These are phyloP conservation scores for Ceratobasidium sp. DNA, from an alignment of 1,284 basidiomycete species.

Conservation along the genomic window DNA sequence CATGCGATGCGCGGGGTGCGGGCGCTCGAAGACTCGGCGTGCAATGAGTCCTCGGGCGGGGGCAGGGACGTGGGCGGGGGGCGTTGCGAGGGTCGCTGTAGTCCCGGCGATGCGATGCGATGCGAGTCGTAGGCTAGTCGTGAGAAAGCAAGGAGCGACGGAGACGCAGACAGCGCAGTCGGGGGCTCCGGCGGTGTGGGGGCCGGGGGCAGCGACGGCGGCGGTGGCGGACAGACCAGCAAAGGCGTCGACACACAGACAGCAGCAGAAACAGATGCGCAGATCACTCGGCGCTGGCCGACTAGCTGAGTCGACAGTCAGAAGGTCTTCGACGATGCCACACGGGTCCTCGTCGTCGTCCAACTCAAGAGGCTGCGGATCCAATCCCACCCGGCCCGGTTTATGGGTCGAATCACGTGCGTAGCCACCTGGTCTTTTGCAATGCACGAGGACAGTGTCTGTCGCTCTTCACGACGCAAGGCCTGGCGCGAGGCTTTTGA, in stretches of 20 bases:
- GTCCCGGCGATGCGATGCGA: not conserved
- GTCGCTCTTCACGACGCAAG: not conserved
- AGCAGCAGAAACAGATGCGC: constrained; percentile 26
- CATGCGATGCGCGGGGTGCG: constrained; percentile 3
- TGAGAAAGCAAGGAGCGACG: constrained; percentile 26
- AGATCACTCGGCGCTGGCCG: constrained; percentile 45
- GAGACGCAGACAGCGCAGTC: not conserved
- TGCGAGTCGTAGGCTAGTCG: constrained; percentile 16
- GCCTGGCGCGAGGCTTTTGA: not conserved
- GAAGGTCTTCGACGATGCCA: constrained; percentile 25
- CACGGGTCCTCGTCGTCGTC: constrained; percentile 33
- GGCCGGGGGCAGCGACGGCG: not conserved
- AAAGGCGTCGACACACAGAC: constrained; percentile 21
- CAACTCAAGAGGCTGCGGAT: constrained; percentile 28
- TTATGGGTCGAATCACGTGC: constrained; percentile 15
- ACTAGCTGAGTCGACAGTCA: constrained; percentile 35
- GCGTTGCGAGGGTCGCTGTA: not conserved
- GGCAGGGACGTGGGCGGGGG: constrained; percentile 6
- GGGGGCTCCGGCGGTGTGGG: not conserved
- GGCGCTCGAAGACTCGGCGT: constrained; percentile 28
- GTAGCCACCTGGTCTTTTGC: constrained; percentile 5
- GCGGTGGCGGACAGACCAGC: constrained; percentile 22
- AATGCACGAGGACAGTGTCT: not conserved
- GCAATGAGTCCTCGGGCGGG: constrained; percentile 42
- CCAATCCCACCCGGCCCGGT: not conserved